Evolutionary conservation across 1,139 yeast genomes (phyloP).

Genomic region (Nakaseomyces kungkrabaensis): DNA sequence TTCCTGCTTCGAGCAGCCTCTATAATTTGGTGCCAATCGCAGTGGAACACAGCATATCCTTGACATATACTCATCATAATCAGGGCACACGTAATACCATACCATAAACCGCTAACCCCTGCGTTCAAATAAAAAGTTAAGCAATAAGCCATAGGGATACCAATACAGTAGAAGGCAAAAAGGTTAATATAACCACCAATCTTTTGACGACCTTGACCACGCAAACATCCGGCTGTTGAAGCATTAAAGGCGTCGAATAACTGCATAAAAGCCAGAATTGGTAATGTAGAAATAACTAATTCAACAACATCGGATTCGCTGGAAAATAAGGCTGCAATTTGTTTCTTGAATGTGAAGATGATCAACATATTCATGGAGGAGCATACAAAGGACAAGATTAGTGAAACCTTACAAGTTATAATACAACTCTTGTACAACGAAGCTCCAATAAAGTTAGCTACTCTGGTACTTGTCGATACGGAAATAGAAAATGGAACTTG

Average conservation of each 20-base stretch:
- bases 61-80: constrained; percentile 57
- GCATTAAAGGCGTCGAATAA: constrained; percentile 76
- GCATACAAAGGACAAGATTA: constrained; percentile 33
- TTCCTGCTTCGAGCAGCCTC: constrained; percentile 33
- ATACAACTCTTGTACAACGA: constrained; percentile 34
- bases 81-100: constrained; percentile 72
- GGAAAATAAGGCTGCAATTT: constrained; percentile 61
- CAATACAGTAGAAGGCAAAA: constrained; percentile 61
- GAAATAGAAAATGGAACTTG: constrained; percentile 70
- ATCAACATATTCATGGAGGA: constrained; percentile 48
- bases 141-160: constrained; percentile 61
- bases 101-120: constrained; percentile 71
- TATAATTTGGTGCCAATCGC: constrained; percentile 31
- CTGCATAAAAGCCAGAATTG: constrained; percentile 64
- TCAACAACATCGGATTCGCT: constrained; percentile 55
- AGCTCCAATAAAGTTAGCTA: constrained; percentile 72
- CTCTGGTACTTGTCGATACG: constrained; percentile 65
- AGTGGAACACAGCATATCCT: constrained; percentile 32
- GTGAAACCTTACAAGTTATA: constrained; percentile 24
- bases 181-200: constrained; percentile 76
- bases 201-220: constrained; percentile 83
- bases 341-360: constrained; percentile 42
- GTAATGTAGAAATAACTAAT: constrained; percentile 43
- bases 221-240: constrained; percentile 67
- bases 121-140: constrained; percentile 50